These are phyloP conservation scores for Phytophthora cryptogea DNA, from an alignment of 352 stramenopile genomes.

Conservation along the genomic window DNA sequence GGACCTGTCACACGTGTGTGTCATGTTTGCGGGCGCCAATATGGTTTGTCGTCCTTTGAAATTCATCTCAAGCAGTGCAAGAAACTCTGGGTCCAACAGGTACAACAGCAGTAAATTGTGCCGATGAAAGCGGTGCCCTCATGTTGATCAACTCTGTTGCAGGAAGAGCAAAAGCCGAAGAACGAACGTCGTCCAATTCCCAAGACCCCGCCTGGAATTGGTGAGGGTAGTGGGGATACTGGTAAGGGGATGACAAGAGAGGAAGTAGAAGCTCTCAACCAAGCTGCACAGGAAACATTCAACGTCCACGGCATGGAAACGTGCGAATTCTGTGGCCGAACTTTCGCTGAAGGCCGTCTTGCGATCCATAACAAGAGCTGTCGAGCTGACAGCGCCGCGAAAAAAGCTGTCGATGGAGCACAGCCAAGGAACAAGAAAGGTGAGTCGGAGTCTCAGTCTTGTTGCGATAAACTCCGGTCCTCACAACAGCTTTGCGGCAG, in stretches of 20 bases:
- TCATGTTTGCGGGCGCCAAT: constrained; percentile 80
- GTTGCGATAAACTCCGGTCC: neutral
- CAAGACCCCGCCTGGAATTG: constrained; percentile 62
- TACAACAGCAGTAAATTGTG: constrained; percentile 6
- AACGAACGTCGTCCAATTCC: constrained; percentile 64
- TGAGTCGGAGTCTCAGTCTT: constrained; percentile 11
- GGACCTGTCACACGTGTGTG: constrained; percentile 75
- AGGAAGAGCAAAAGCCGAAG: constrained; percentile 74
- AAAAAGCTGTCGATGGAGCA: constrained; percentile 56
- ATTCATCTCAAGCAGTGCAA: constrained; percentile 89
- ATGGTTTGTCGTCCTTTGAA: constrained; percentile 80
- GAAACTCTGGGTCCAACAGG: constrained; percentile 74
- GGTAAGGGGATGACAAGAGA: constrained; percentile 45
- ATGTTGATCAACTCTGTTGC: neutral
- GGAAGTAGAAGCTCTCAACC: constrained; percentile 72
- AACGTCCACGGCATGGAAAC: constrained; percentile 82
- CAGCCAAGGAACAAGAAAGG: constrained; percentile 62
- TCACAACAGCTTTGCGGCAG: constrained; percentile 13
- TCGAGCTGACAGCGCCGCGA: constrained; percentile 41
- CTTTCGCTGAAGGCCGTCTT: constrained; percentile 74
- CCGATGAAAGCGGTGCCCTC: neutral
- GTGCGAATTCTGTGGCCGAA: constrained; percentile 73
- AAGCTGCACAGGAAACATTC: constrained; percentile 64
- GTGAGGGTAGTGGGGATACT: constrained; percentile 18
- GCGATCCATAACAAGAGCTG: constrained; percentile 76